phyloP scores from a whole-genome alignment of 2,329 filamentous ascomycete species.

The Hypoxylon sp. region DNA sequence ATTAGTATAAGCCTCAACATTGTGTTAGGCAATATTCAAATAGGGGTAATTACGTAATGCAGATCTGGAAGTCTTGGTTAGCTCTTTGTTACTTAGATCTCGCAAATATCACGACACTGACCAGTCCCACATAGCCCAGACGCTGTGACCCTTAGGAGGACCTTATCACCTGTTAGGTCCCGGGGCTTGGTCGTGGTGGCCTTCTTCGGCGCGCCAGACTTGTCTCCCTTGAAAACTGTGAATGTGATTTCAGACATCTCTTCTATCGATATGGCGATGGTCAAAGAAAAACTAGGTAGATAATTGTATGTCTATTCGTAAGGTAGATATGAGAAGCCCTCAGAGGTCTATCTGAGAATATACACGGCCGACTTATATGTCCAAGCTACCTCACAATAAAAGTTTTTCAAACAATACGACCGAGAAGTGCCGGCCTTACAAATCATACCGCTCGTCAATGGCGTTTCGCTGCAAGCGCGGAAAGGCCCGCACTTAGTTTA shows the following conservation, averaged over 20 bases:
- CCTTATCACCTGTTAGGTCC: slow-evolving; percentile 66
- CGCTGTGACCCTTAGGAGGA: slow-evolving; percentile 74
- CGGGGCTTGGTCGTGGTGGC: slow-evolving; percentile 61
- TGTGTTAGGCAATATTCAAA: neutral
- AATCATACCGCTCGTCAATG: slow-evolving; percentile 20
- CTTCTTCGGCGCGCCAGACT: slow-evolving; percentile 69
- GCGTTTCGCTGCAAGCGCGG: slow-evolving; percentile 27
- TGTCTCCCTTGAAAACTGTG: slow-evolving; percentile 75
- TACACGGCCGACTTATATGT: neutral
- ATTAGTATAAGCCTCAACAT: slow-evolving; percentile 25
- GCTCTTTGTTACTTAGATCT: slow-evolving; percentile 52
- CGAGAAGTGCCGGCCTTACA: slow-evolving; percentile 17
- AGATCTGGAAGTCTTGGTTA: slow-evolving; percentile 54
- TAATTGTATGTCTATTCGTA: neutral
- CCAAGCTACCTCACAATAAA: neutral
- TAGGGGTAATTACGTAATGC: slow-evolving; percentile 50
- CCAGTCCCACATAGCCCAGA: slow-evolving; percentile 76
- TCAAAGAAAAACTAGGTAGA: neutral
- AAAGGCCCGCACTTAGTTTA: slow-evolving; percentile 20
- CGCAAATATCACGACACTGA: slow-evolving; percentile 16
- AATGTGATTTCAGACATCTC: slow-evolving; percentile 57
- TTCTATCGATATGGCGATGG: neutral
- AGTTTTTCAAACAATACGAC: slow-evolving; percentile 15
- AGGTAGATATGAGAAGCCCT: neutral
- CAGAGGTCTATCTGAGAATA: neutral